These are phyloP conservation scores for Claviceps pazoutovae DNA, from an alignment of 2,329 filamentous ascomycete genomes.

Conservation along the genomic window DNA sequence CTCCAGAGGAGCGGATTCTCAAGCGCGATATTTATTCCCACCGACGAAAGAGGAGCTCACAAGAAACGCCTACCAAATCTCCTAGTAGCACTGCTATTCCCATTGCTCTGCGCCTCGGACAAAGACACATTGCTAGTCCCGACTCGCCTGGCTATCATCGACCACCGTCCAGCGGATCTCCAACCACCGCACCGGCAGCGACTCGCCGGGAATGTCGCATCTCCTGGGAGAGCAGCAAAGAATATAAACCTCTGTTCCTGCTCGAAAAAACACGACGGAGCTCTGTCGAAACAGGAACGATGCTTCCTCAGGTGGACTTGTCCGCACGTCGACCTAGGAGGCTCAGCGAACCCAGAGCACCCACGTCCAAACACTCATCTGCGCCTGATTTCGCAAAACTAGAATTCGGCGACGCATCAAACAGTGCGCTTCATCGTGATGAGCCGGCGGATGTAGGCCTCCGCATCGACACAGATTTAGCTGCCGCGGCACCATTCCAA, in stretches of 20 bases:
- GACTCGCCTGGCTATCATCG: constrained; percentile 26
- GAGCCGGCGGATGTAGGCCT: constrained; percentile 16
- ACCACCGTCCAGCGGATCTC: constrained; percentile 24
- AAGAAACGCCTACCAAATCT: constrained; percentile 34
- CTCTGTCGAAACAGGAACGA: constrained; percentile 13
- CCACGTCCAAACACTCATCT: constrained; percentile 20
- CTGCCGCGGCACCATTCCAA: constrained; percentile 17
- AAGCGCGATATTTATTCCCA: constrained; percentile 28
- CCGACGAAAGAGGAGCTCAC: constrained; percentile 33
- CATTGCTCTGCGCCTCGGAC: constrained; percentile 38
- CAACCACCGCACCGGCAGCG: constrained; percentile 20
- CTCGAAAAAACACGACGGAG: constrained; percentile 47
- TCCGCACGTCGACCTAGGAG: constrained; percentile 36
- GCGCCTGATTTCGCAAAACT: constrained; percentile 17
- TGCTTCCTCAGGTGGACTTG: constrained; percentile 21
- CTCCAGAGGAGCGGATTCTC: constrained; percentile 31
- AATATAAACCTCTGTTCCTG: constrained; percentile 71
- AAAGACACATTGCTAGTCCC: constrained; percentile 25
- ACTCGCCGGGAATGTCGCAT: constrained; percentile 31
- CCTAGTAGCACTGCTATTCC: constrained; percentile 46
- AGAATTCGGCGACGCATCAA: constrained; percentile 16
- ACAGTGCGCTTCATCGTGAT: constrained; percentile 9
- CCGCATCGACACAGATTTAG: constrained; percentile 26
- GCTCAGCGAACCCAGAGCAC: constrained; percentile 10
- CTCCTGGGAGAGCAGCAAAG: constrained; percentile 50